Base-by-base conservation (phyloP, 805 yeast genomes). In the Candida ficus region DNA sequence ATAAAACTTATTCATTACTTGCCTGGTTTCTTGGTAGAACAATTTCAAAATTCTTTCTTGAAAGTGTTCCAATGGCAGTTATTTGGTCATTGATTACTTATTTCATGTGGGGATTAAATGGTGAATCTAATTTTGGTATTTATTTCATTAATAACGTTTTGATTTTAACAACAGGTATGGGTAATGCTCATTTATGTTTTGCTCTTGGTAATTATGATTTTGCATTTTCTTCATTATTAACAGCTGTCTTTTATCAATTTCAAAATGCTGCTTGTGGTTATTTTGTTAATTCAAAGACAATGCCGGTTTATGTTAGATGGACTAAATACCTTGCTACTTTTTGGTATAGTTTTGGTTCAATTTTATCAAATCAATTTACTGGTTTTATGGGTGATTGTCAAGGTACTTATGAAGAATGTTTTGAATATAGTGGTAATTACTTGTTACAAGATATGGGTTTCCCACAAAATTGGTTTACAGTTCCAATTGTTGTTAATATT, bases 291-390 rank as follows among this genome's bases (percentile, higher is more conserved):
- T 75, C 87, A 1, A 66, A 68, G 8, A 69, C 76, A 1, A 71
- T 84, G 79, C 93, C 93, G 0, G 91, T 83, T 1, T 86, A 86
- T 52, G 93, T 86, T 9, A 68, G 86, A 28, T 86, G 95, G 95
- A 70, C 79, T 11, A 83, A 81, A 54, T 86, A 83, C 57, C 62
- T 78, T 40, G 78, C 88, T 0, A 79, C 75, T 51, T 71, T 81
- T 40, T 86, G 89, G 83, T 85, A 82, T 52, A 80, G 80, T 0
- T 83, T 81, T 61, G 90, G 91, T 1, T 78, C 79, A 4, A 56
- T 79, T 39, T 49, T 71, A 16, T 70, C 88, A 0, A 81, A 78
- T 52, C 80, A 83, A 46, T 85, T 75, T 53, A 67, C 81, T 2
- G 72, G 69, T 29, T 82, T 70, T 62, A 46, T 56, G 29, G 88